Base-by-base conservation (phyloP, 2,329 filamentous ascomycete genomes). In the Davidsoniella virescens region DNA sequence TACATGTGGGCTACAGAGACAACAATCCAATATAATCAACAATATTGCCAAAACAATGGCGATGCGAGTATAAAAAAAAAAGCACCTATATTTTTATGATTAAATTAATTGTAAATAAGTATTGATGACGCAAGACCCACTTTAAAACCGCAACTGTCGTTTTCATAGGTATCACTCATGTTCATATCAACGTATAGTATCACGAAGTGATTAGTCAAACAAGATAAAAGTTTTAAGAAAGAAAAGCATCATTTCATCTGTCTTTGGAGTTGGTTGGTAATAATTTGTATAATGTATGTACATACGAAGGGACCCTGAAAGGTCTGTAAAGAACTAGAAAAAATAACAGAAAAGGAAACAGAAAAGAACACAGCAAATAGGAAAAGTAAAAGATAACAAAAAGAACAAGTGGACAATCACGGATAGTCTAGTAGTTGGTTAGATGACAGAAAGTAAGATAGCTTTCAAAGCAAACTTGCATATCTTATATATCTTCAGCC, bases 321-420 rank as follows among this genome's bases (percentile, higher is more conserved):
- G 41, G 18, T 10, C 41, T 25, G 23, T 25, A 6, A 43, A 10
- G 18, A 18, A 4, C n/a, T 14, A 4, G 40, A 16, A 16, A 2
- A 10, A 43, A 47, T 23, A 41, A 33, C 44, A 38, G 36, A 36
- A 43, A 25, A 40, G 29, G n/a, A 49, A 44, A 52, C 4, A 12
- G 4, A 49, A 44, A 44, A 18, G 17, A 33, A 47, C 12, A 47
- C 38, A 33, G n/a, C 38, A 47, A 42, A 42, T 40, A 40, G 18
- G 26, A 17, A 48, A 37, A 14, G 23, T n/a, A 52, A n/a, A 40
- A 25, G 14, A 23, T 23, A 23, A 23, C 20, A 37, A 46, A 46
- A 43, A 52, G 43, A 14, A 47, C 42, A 42, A 47, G 33, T 43
- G 33, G 36, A 54, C 41, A 17, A 40, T 40, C 36, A 47, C 47